Evolutionary conservation across 306 rosid genomes (phyloP), one percentile per base, ranked within the genome.

Genomic region (Prinsepia uniflora): DNA sequence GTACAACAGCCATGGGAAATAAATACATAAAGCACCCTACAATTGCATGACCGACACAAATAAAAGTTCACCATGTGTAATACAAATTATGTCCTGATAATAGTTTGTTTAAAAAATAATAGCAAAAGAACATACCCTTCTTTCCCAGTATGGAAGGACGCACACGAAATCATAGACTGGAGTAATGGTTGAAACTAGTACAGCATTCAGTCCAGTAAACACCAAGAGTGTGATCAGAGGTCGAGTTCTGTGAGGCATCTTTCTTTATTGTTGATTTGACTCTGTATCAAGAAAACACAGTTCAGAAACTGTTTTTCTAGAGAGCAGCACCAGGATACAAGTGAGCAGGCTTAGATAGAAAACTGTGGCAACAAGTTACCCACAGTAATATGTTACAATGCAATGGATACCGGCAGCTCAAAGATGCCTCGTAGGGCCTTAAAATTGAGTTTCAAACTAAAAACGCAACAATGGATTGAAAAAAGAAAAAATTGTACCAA

Each of bases 121-220:
- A 24, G 30, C 56, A 3, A 71, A 13, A 17, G 19, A 65, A 44
- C 46, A 68, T 80, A 90, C 94, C 96, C 86, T 76, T 88, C 96
- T 83, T 80, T 91, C 96, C 97, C 92, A 86, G 49, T 83, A 88
- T 5, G 97, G 92, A 72, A 63, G 96, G 80, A 91, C 86, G 84
- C 97, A 91, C 45, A 85, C 89, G 63, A 88, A 91, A 72, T 91
- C 96, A 70, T 88, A 91, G 72, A 91, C 96, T 5, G 88, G 89
- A 56, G 83, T 72, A 43, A 91, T 89, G 47, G 90, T 85, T 48
- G 91, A 82, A 68, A 82, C 86, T 67, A 91, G 72, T 68, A 75
- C 84, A 11, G 72, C 78, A 75, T 91, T 91, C 63, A 91, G 81
- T 13, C 81, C 88, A 22, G 91, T 91, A 77, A 91, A 89, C 68